Evolutionary conservation across 768 basidiomycete species (phyloP).

Genomic region (Russula vinacea): DNA sequence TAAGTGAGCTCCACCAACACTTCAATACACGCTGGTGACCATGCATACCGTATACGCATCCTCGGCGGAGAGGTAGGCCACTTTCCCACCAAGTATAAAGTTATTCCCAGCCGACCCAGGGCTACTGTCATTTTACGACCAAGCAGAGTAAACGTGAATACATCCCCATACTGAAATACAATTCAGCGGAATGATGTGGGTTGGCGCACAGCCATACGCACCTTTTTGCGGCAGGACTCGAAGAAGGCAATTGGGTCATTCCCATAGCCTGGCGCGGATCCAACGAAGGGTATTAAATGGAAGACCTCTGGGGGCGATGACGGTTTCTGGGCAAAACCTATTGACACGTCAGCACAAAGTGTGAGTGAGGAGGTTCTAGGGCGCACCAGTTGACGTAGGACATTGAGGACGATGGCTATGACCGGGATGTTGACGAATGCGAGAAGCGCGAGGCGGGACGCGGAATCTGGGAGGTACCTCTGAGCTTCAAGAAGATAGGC

Average conservation of each 20-base stretch:
- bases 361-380: not conserved
- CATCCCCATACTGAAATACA: constrained; percentile 74
- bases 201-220: constrained; percentile 34
- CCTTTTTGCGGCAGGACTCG: constrained; percentile 74
- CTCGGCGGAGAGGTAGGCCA: constrained; percentile 88
- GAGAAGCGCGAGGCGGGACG: constrained; percentile 38
- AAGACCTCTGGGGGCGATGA: constrained; percentile 88
- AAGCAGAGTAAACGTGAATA: constrained; percentile 93
- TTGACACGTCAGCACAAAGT: constrained; percentile 14
- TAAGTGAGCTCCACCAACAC: not conserved
- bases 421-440: constrained; percentile 64
- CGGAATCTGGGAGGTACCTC: constrained; percentile 31
- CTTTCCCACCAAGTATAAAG: constrained; percentile 91
- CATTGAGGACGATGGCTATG: constrained; percentile 66
- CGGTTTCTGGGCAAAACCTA: constrained; percentile 67
- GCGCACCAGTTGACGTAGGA: constrained; percentile 74
- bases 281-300: constrained; percentile 86
- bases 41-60: constrained; percentile 86
- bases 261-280: constrained; percentile 86
- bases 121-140: constrained; percentile 90
- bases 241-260: constrained; percentile 91
- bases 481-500: constrained; percentile 34
- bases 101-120: constrained; percentile 91
- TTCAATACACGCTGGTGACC: not conserved
- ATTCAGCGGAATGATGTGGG: not conserved